Conservation (phyloP, 148 eudicot genomes). For the Vaccinium myrtillus region DNA sequence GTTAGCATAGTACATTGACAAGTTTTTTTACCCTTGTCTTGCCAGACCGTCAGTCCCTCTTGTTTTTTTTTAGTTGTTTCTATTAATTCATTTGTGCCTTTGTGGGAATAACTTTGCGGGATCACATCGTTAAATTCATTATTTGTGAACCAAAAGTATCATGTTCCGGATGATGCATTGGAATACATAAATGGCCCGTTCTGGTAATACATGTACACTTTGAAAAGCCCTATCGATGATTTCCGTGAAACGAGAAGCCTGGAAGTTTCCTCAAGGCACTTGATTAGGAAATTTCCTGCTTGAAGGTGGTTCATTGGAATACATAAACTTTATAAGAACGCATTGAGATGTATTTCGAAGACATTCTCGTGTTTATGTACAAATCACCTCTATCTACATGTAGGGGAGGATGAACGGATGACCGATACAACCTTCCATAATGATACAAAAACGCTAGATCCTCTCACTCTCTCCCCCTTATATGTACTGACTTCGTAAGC, state of each 20-base stretch:
- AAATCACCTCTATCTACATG: constrained; percentile 12
- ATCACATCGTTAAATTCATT: too few relatives aligned
- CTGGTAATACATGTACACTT: too few relatives aligned
- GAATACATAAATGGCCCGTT: too few relatives aligned
- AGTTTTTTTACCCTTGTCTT: too few relatives aligned
- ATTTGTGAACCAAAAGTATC: too few relatives aligned
- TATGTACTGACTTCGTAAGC: not conserved
- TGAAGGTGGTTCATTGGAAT: not conserved
- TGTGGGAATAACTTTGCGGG: too few relatives aligned
- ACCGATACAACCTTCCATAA: not conserved
- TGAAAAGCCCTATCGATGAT: not conserved
- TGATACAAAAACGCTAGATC: not conserved
- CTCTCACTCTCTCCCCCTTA: not conserved
- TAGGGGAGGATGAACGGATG: not conserved
- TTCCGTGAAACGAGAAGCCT: not conserved
- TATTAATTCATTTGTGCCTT: too few relatives aligned
- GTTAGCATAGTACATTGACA: too few relatives aligned
- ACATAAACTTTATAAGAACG: too few relatives aligned
- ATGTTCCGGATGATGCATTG: too few relatives aligned
- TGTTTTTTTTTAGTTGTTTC: too few relatives aligned
- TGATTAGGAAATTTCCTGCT: not conserved
- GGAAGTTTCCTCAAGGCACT: not conserved
- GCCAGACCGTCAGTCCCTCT: too few relatives aligned
- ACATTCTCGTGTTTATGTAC: not conserved
- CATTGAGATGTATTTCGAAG: not conserved